Percentiles rank a stretch among this genome's conserved stretches.
Evolutionary conservation across 495 filamentous ascomycete species (phyloP).

Genomic region (Alectoria sarmentosa): DNA sequence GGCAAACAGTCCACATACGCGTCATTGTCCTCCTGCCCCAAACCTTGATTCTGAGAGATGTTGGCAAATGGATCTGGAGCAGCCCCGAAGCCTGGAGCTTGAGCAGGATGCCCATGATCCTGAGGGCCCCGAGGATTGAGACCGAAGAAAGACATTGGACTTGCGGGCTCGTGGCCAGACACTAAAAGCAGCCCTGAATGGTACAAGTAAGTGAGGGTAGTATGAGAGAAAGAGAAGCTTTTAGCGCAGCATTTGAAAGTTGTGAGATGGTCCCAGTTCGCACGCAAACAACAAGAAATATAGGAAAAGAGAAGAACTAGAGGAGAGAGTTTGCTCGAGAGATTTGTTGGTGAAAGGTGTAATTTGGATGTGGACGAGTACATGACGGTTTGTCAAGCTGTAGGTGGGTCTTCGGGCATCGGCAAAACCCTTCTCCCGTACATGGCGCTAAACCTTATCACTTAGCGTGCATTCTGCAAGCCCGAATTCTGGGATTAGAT

Average conservation of each 20-base stretch:
- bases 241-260: not conserved
- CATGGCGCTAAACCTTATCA: not conserved
- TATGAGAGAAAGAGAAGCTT: not conserved
- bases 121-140: constrained; percentile 63
- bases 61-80: constrained; percentile 84
- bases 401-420: not conserved
- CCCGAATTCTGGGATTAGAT: not conserved
- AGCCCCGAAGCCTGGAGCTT: constrained; percentile 68
- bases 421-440: not conserved
- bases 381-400: constrained; percentile 9
- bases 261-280: not conserved
- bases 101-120: constrained; percentile 49
- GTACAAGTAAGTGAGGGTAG: not conserved
- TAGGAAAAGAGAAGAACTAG: not conserved
- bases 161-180: not conserved
- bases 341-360: constrained; percentile 4
- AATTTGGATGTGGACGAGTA: not conserved
- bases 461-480: constrained; percentile 6
- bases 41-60: constrained; percentile 47
- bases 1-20: constrained; percentile 48
- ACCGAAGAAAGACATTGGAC: constrained; percentile 77
- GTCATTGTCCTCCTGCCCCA: constrained; percentile 56
- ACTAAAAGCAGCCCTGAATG: not conserved
- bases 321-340: not conserved
- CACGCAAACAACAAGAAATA: not conserved